These are phyloP conservation scores for Polygonum aviculare DNA, from an alignment of 148 eudicot genomes.

Conservation along the genomic window DNA sequence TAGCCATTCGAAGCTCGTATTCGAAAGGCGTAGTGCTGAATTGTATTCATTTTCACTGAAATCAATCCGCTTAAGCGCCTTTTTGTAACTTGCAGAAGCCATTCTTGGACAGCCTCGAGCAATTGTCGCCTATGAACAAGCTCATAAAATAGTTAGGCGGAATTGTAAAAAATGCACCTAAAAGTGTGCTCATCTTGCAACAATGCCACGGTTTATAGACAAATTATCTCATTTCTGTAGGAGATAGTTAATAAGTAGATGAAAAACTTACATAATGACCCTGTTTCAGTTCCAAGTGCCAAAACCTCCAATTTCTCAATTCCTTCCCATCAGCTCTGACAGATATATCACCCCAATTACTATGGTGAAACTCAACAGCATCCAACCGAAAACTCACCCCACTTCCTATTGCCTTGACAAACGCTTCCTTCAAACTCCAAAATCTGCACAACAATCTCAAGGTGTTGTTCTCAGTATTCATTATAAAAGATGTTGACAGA, in stretches of 20 bases:
- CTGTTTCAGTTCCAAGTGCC: constrained; percentile 45
- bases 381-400: constrained; percentile 51
- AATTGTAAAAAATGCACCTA: too few relatives aligned
- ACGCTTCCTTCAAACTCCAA: constrained; percentile 92
- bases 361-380: constrained; percentile 52
- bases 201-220: too few relatives aligned
- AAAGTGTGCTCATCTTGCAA: too few relatives aligned
- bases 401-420: constrained; percentile 69
- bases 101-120: constrained; percentile 59
- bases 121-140: constrained; percentile 33
- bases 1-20: constrained; percentile 33
- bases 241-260: background rate
- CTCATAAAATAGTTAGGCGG: background rate
- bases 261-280: constrained; percentile 48
- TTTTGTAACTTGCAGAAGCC: constrained; percentile 53
- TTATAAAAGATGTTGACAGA: background rate
- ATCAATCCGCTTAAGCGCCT: constrained; percentile 29
- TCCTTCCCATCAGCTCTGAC: constrained; percentile 37
- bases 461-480: too few relatives aligned
- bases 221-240: background rate
- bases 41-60: constrained; percentile 36
- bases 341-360: constrained; percentile 43
- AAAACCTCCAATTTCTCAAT: constrained; percentile 55
- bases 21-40: constrained; percentile 37
- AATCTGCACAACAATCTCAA: constrained; percentile 40